Evolutionary conservation across 1,284 basidiomycete species (phyloP).

Genomic region (Leccinum insolens): DNA sequence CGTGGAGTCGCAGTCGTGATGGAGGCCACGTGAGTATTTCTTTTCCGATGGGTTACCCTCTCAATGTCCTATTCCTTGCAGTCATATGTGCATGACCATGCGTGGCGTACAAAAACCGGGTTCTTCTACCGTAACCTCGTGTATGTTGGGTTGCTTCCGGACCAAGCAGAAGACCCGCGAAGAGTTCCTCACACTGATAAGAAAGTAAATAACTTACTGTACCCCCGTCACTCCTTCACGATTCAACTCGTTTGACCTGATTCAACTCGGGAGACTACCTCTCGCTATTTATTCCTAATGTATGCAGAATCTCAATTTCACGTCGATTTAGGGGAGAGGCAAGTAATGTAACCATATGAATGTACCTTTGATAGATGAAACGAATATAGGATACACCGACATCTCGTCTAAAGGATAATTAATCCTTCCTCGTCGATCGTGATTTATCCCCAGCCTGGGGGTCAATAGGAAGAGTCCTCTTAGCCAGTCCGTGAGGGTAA

Average conservation of each 20-base stretch:
- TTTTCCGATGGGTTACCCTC: conserved; percentile 7
- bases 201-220: conserved; percentile 41
- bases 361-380: conserved; percentile 18
- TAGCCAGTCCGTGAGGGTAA: conserved; percentile 51
- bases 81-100: conserved; percentile 99
- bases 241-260: conserved; percentile 41
- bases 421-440: conserved; percentile 53
- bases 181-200: conserved; percentile 87
- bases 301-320: conserved; percentile 16
- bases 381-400: conserved; percentile 14
- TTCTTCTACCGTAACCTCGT: conserved; percentile 94
- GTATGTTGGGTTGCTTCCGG: conserved; percentile 98
- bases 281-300: conserved; percentile 25
- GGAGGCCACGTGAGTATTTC: conserved; percentile 85
- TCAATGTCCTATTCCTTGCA: conserved; percentile 38
- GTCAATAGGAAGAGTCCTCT: conserved; percentile 63
- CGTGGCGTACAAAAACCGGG: conserved; percentile 99
- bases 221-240: conserved; percentile 18
- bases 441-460: conserved; percentile 57
- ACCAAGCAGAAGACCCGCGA: conserved; percentile 97
- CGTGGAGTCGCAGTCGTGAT: conserved; percentile 99
- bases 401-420: conserved; percentile 13
- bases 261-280: conserved; percentile 38
- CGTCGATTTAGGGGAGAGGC: conserved; percentile 16
- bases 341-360: conserved; percentile 26